Conservation (phyloP, 2,329 filamentous ascomycete species). For the Alternaria tenuissima region DNA sequence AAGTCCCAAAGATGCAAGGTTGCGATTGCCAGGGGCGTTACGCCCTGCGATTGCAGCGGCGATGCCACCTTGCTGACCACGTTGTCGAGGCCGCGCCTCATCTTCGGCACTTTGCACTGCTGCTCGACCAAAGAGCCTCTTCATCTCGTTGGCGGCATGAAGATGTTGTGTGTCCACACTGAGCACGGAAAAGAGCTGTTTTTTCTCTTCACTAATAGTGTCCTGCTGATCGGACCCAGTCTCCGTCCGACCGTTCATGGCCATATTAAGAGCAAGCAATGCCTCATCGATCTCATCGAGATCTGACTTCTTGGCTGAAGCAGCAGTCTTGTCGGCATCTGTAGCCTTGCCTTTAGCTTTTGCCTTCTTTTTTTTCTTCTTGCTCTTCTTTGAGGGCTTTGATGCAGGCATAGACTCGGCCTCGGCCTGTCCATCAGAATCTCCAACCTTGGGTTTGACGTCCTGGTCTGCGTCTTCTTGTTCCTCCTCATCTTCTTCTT, state of each 20-base stretch:
- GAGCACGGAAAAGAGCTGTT: conserved; percentile 63
- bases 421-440: conserved; percentile 36
- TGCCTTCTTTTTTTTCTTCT: conserved; percentile 70
- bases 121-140: conserved; percentile 72
- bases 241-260: conserved; percentile 26
- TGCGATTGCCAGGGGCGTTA: conserved; percentile 64
- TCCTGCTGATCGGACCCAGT: conserved; percentile 29
- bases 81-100: conserved; percentile 57
- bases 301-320: conserved; percentile 37
- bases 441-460: conserved; percentile 40
- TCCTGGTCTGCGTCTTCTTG: conserved; percentile 37
- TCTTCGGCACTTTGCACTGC: conserved; percentile 67
- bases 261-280: conserved; percentile 64
- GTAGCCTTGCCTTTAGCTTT: conserved; percentile 61
- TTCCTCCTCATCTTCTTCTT: conserved; percentile 48
- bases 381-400: conserved; percentile 55
- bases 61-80: conserved; percentile 66
- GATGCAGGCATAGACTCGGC: conserved; percentile 34
- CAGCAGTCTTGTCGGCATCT: conserved; percentile 20
- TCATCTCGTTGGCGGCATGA: conserved; percentile 92
- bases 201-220: conserved; percentile 49
- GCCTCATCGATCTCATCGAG: conserved; percentile 74
- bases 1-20: conserved; percentile 74
- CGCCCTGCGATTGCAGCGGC: conserved; percentile 64
- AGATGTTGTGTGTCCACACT: conserved; percentile 75